Evolutionary conservation across 495 filamentous ascomycete genomes (phyloP).

Genomic region (Zalerion maritima): DNA sequence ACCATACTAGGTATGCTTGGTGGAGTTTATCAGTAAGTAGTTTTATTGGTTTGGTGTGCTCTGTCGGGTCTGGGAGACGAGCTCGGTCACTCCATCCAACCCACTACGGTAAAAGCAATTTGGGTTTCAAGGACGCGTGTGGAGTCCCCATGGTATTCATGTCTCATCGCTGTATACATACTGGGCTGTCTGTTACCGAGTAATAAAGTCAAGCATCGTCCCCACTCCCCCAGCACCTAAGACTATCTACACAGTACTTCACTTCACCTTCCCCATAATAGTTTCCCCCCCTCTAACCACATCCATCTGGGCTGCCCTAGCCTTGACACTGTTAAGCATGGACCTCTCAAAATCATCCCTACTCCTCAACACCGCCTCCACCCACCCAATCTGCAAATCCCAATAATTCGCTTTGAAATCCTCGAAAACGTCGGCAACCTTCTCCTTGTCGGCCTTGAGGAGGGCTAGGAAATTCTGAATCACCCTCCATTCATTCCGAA

Average conservation of each 20-base stretch:
- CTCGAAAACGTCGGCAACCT: conserved; percentile 62
- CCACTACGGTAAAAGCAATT: no score
- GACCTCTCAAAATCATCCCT: conserved; percentile 87
- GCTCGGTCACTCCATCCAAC: no score
- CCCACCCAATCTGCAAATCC: conserved; percentile 91
- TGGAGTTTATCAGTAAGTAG: no score
- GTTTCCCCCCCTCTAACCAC: conserved; percentile 69
- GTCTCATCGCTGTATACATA: no score
- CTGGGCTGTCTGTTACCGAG: no score
- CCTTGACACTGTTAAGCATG: conserved; percentile 78
- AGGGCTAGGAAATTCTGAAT: conserved; percentile 67
- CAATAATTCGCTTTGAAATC: conserved; percentile 75
- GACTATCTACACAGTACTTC: conserved; percentile 11
- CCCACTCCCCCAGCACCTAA: neutral
- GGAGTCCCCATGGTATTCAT: no score
- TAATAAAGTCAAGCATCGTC: neutral
- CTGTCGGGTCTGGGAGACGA: no score
- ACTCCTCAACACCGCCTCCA: conserved; percentile 77
- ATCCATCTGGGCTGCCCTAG: conserved; percentile 67
- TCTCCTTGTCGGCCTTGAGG: conserved; percentile 59
- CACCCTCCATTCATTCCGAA: conserved; percentile 86
- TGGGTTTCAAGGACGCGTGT: no score
- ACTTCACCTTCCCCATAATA: conserved; percentile 81
- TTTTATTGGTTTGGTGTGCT: no score
- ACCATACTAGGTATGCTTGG: no score